Evolutionary conservation across 345 rosid species (phyloP), one percentile per base, ranked within the genome.

Genomic region (Hibiscus syriacus): DNA sequence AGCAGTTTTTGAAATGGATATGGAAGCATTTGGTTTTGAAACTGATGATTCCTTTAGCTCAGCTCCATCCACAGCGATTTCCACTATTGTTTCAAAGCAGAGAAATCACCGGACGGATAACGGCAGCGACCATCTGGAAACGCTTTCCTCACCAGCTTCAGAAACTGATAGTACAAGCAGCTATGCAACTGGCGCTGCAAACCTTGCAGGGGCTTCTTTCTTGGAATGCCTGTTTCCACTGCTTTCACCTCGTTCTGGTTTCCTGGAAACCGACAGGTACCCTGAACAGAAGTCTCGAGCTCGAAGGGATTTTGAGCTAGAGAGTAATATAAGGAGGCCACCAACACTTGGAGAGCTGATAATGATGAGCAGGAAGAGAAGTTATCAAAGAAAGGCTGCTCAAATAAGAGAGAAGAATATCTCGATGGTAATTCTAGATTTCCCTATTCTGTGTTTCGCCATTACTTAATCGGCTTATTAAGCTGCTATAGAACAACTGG

Each of bases 161-260:
- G 90, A 87, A 71, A 74, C 81, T 41, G 86, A 84, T 64, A 78
- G 83, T 69, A 81, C 73, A 13, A 81, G 88, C 83, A 92, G 97
- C 74, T 82, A 83, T 73, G 86, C 72, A 56, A 86, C 91, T 0
- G 85, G 90, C 58, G 71, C 73, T 43, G 80, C 96, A 45, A 84
- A 88, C 77, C 90, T 79, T 13, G 88, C 75, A 68, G 96, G 97
- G 39, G 57, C 82, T 67, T 79, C 88, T n/a, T 86, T 90, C 80
- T 77, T 93, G 84, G 96, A 89, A 78, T 81, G 84, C 75, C 88
- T 90, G 71, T 93, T 90, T 74, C 99, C 97, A 36, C 73, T 85
- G 69, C 79, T 79, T 74, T 76, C 84, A 66, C 85, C 87, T 7
- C 62, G 68, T 76, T 73, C 83, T 50, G 56, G 85, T 46, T 77